Evolutionary conservation across 2,329 filamentous ascomycete genomes (phyloP), one percentile per base, ranked within the genome.

Genomic region (Aciculosporium take): DNA sequence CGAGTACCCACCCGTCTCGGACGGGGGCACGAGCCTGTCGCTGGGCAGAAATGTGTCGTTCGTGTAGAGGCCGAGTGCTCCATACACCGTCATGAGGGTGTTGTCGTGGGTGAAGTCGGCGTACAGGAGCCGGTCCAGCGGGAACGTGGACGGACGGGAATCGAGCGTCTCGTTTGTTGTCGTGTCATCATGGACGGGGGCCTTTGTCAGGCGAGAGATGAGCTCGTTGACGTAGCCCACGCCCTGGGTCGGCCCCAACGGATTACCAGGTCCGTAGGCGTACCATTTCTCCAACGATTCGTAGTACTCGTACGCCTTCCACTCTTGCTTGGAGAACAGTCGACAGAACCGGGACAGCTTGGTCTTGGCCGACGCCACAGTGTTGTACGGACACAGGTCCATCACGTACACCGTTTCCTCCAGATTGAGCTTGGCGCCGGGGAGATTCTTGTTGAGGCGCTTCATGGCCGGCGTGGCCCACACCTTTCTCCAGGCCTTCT

Each of bases 71-170:
- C 86, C 84, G 48, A 95, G 56, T 0, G 86, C 85, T 5, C 76
- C 77, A 55, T 83, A 83, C 6, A 93, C 76, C 7, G 73, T 72
- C 24, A 74, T 76, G 77, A 95, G 86, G 55, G 82, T 79, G 58
- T 93, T 94, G 61, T 95, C 88, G 60, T 95, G 88, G 47, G 79
- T 84, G 56, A 95, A 94, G 60, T 95, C 88, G 0, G 85, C 87
- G 54, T 93, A 95, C 1, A 94, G 62, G 9, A 63, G 63, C 33
- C 65, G 61, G 46, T 72, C 69, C 0, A 94, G 64, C 0, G 88
- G 87, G 53, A 94, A 95, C 0, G 83, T 88, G 6, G 60, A 55
- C 1, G 71, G 62, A 44, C 76, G 67, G 5, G 64, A 63, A 56
- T 93, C 84, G 0, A 94, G 69, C 0, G 87, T 94, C 28, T 64